Evolutionary conservation across 768 basidiomycete species (phyloP).

Genomic region (Tricholoma saponaceum): DNA sequence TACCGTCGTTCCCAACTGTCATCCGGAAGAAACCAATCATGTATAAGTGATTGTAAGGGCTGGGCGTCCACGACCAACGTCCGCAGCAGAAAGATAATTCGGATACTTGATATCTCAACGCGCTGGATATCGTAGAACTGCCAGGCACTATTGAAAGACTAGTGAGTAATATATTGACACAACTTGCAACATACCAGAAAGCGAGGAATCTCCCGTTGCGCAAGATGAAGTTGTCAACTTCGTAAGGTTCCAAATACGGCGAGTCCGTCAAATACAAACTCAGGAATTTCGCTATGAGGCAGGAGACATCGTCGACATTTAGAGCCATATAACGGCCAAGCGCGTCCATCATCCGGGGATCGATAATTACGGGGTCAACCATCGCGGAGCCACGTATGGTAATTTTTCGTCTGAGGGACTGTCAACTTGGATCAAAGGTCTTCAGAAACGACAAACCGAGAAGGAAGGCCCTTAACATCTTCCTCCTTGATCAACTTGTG

Average conservation of each 20-base stretch:
- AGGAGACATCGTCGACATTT: constrained; percentile 44
- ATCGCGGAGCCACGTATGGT: constrained; percentile 35
- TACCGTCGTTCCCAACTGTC: constrained; percentile 51
- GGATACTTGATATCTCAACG: constrained; percentile 47
- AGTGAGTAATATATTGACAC: neutral
- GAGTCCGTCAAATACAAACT: constrained; percentile 56
- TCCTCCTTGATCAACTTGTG: constrained; percentile 43
- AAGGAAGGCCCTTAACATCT: constrained; percentile 49
- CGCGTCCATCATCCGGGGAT: constrained; percentile 50
- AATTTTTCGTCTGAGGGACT: constrained; percentile 41
- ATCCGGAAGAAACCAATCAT: constrained; percentile 31
- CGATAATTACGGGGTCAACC: constrained; percentile 59
- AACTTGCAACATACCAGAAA: constrained; percentile 42
- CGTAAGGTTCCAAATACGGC: constrained; percentile 57
- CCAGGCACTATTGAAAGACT: constrained; percentile 49
- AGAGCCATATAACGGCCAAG: constrained; percentile 48
- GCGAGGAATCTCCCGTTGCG: constrained; percentile 57
- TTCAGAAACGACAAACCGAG: constrained; percentile 39
- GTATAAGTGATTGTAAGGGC: constrained; percentile 52
- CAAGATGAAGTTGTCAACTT: constrained; percentile 70
- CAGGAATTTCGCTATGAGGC: constrained; percentile 59
- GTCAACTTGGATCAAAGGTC: constrained; percentile 1
- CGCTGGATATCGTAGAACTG: constrained; percentile 60
- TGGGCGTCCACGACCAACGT: constrained; percentile 59
- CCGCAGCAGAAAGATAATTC: constrained; percentile 55